Evolutionary conservation across 805 yeast genomes (phyloP).

Genomic region (Debaryomyces maramus): DNA sequence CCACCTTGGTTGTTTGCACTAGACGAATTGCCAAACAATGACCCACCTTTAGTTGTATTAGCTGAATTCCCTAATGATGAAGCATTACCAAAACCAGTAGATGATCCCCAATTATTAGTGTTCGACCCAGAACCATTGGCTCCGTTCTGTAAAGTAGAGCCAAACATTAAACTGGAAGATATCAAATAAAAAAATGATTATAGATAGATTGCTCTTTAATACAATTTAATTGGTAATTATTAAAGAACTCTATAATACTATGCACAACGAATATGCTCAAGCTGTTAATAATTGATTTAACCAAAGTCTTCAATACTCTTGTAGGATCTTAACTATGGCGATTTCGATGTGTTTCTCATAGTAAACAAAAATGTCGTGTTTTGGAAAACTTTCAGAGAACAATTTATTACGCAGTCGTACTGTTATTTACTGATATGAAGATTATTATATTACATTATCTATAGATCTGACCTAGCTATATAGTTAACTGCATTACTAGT

Average conservation of each 20-base stretch:
- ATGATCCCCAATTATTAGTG: constrained; percentile 19
- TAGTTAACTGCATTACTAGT: background rate
- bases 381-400: too few relatives aligned
- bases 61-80: constrained; percentile 18
- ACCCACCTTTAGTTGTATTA: constrained; percentile 7
- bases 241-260: too few relatives aligned
- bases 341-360: too few relatives aligned
- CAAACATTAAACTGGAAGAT: background rate
- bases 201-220: too few relatives aligned
- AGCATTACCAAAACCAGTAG: constrained; percentile 23
- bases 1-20: constrained; percentile 6
- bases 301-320: too few relatives aligned
- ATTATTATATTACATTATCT: background rate
- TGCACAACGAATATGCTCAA: too few relatives aligned
- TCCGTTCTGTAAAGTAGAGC: background rate
- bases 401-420: background rate
- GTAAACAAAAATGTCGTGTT: too few relatives aligned
- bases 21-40: constrained; percentile 12
- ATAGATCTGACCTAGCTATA: background rate
- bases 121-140: constrained; percentile 1
- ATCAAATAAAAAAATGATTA: too few relatives aligned
- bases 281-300: too few relatives aligned
- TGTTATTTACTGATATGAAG: background rate
- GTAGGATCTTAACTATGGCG: too few relatives aligned
- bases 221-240: too few relatives aligned